Conservation (phyloP, 306 rosid genomes). For the Fagus sylvatica region DNA sequence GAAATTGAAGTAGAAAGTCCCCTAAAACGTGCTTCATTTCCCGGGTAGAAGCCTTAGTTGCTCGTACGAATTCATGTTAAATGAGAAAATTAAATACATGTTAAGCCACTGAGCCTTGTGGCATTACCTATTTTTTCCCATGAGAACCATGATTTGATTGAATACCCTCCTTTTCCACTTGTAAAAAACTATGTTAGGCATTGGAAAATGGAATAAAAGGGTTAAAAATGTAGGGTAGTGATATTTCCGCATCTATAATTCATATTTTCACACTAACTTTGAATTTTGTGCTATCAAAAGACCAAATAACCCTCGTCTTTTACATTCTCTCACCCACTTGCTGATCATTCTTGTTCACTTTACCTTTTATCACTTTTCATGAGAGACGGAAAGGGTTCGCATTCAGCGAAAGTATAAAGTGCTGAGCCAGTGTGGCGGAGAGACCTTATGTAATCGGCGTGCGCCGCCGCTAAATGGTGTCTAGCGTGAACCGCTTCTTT, state of each 20-base stretch:
- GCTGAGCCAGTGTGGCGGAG: conserved; percentile 90
- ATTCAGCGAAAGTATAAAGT: conserved; percentile 64
- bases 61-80: neutral
- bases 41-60: neutral
- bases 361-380: neutral
- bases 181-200: too few relatives aligned
- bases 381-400: conserved; percentile 79
- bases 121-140: too few relatives aligned
- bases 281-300: too few relatives aligned
- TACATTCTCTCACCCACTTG: too few relatives aligned
- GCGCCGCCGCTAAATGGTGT: conserved; percentile 92
- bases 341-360: too few relatives aligned
- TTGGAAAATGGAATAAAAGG: too few relatives aligned
- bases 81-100: neutral
- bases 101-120: neutral
- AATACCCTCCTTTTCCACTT: too few relatives aligned
- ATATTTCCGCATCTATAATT: too few relatives aligned
- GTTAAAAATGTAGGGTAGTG: too few relatives aligned
- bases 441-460: conserved; percentile 89
- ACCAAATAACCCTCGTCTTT: too few relatives aligned
- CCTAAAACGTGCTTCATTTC: neutral
- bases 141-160: too few relatives aligned
- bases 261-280: too few relatives aligned
- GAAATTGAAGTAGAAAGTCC: neutral
- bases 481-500: conserved; percentile 82